A percentile compares a stretch with the other conserved stretches of the same genome.
Evolutionary conservation across 108 stramenopile species (phyloP).

Genomic region (Cyclostephanos tholiformis): DNA sequence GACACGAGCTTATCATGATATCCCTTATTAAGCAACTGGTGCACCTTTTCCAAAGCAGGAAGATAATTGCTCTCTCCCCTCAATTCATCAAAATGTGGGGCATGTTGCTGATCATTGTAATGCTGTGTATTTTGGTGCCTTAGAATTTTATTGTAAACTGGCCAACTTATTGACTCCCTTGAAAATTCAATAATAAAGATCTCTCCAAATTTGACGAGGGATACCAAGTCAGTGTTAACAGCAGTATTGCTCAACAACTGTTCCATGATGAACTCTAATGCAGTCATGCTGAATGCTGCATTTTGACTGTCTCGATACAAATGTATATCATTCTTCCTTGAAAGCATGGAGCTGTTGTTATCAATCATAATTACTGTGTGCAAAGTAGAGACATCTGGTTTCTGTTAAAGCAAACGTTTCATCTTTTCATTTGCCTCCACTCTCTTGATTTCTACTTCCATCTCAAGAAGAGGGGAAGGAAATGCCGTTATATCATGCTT

Average conservation of each 20-base stretch:
- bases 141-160: constrained; percentile 35
- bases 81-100: constrained; percentile 6
- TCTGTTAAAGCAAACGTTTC: constrained; percentile 23
- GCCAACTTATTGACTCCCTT: constrained; percentile 38
- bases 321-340: constrained; percentile 39
- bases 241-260: constrained; percentile 39
- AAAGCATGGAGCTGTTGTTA: constrained; percentile 42
- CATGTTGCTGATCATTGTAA: constrained; percentile 15
- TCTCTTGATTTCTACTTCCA: background rate
- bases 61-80: constrained; percentile 39
- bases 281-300: constrained; percentile 39
- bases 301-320: constrained; percentile 45
- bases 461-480: constrained; percentile 35
- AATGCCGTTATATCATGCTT: constrained; percentile 38
- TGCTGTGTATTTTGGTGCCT: constrained; percentile 21
- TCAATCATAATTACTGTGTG: constrained; percentile 43
- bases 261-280: constrained; percentile 43
- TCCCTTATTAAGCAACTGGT: constrained; percentile 12
- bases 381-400: constrained; percentile 26
- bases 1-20: constrained; percentile 31
- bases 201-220: constrained; percentile 31
- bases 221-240: constrained; percentile 36
- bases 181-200: constrained; percentile 24
- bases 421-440: constrained; percentile 1
- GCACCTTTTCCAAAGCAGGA: constrained; percentile 29